Evolutionary conservation across 2,329 filamentous ascomycete genomes (phyloP).

Genomic region (Neurospora sp.): DNA sequence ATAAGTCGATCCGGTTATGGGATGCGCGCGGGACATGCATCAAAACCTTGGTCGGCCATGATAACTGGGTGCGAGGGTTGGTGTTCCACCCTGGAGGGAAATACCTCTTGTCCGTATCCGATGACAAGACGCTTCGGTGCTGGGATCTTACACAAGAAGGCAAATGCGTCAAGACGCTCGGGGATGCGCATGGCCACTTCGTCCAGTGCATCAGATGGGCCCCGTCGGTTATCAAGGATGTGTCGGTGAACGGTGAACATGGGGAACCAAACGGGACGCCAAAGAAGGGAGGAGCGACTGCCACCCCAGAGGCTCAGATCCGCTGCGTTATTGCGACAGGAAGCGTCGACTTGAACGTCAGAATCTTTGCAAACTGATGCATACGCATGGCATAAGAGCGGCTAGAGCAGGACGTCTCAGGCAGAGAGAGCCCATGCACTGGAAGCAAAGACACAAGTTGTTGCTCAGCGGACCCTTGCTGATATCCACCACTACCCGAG

Average conservation of each 20-base stretch:
- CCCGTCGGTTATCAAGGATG: constrained; percentile 60
- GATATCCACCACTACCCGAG: neutral
- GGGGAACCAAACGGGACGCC: constrained; percentile 27
- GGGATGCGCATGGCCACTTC: constrained; percentile 73
- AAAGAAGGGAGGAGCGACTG: constrained; percentile 37
- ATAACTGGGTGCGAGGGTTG: constrained; percentile 85
- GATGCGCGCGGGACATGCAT: constrained; percentile 75
- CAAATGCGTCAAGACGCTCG: constrained; percentile 75
- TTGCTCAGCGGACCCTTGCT: neutral
- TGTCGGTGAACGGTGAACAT: constrained; percentile 28
- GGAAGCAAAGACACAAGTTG: neutral
- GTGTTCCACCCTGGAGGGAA: constrained; percentile 89
- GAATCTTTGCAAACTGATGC: constrained; percentile 58
- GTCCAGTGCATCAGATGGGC: constrained; percentile 84
- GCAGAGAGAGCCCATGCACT: neutral
- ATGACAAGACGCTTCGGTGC: constrained; percentile 87
- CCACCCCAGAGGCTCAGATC: constrained; percentile 50
- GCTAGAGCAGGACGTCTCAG: neutral
- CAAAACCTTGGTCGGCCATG: constrained; percentile 77
- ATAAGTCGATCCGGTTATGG: constrained; percentile 88
- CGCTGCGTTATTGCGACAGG: constrained; percentile 81
- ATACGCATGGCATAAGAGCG: constrained; percentile 3
- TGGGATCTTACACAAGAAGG: constrained; percentile 91
- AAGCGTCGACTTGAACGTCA: constrained; percentile 70
- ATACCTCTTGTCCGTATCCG: constrained; percentile 74